A percentile compares a stretch with the other conserved stretches of the same genome.
Conservation (phyloP, 495 filamentous ascomycete species). For the Friedmanniomyces simplex region DNA sequence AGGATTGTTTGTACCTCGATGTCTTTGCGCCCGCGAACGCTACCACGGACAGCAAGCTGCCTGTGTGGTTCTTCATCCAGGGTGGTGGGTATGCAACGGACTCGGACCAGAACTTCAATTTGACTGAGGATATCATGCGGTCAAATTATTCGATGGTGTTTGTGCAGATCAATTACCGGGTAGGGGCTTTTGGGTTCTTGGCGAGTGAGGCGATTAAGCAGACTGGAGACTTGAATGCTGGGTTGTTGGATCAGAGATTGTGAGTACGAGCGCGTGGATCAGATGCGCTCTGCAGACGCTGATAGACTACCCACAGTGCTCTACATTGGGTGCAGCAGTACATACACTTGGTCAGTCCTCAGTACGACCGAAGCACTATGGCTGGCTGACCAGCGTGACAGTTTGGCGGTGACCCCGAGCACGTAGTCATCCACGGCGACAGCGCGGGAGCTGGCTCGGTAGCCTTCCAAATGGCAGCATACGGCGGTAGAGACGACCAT, state of each 20-base stretch:
- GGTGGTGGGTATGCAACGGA: slow-evolving; percentile 58
- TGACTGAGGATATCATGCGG: slow-evolving; percentile 39
- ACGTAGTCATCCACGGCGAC: slow-evolving; percentile 64
- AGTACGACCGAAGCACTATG: slow-evolving; percentile 2
- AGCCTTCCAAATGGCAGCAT: slow-evolving; percentile 10
- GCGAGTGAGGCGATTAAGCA: slow-evolving; percentile 50
- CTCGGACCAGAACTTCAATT: slow-evolving; percentile 51
- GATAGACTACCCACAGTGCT: neutral
- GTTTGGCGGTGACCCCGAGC: slow-evolving; percentile 29
- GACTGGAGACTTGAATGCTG: slow-evolving; percentile 51
- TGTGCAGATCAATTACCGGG: slow-evolving; percentile 43
- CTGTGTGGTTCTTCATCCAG: slow-evolving; percentile 61
- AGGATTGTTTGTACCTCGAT: slow-evolving; percentile 37
- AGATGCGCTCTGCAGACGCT: neutral
- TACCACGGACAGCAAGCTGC: slow-evolving; percentile 44
- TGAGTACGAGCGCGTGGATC: slow-evolving; percentile 4
- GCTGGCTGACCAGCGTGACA: slow-evolving; percentile 24
- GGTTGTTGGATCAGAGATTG: slow-evolving; percentile 30
- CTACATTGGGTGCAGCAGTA: slow-evolving; percentile 17
- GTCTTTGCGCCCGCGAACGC: slow-evolving; percentile 50
- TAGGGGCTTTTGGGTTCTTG: slow-evolving; percentile 52
- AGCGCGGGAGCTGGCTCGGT: slow-evolving; percentile 61
- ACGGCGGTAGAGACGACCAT: slow-evolving; percentile 16
- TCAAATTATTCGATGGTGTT: slow-evolving; percentile 45
- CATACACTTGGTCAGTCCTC: slow-evolving; percentile 7